Evolutionary conservation across 495 filamentous ascomycete genomes (phyloP), one percentile per base, ranked within the genome.

Genomic region (Talaromyces liani): DNA sequence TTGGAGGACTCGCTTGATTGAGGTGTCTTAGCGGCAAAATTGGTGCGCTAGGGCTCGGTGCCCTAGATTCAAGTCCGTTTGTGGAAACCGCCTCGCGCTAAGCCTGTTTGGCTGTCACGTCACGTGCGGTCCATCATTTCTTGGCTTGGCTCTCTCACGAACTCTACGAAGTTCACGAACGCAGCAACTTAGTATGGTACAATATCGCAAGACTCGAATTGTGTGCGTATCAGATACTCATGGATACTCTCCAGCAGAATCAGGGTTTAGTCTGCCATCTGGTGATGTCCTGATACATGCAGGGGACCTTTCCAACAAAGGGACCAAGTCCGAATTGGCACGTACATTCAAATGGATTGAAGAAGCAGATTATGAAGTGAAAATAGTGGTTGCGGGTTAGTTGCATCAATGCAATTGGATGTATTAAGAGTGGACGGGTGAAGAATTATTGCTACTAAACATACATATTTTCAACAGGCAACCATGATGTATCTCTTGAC

Each of bases 401-500:
- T 73, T 36, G 22, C 9, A 20, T 49, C 18, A 14, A 20, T 49
- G 45, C 18, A 18, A 20, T 49, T 8, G n/a, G 6, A 49, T 49
- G 16, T 49, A 5, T 53, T 24, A 2, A 53, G 16, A 16, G 10
- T 25, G 25, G 20, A 5, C 25, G 6, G 10, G 29, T 55, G 51
- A 29, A 5, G 24, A 29, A 5, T 20, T 20, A 49, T 36, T 36
- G 14, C 56, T 36, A 33, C 56, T 58, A 33, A 33, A 57, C 14
- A 33, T 63, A 27, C 20, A 54, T 57, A 31, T 20, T 45, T 29
- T 6, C 29, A 55, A 68, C 64, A 91, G 88, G 90, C 25, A 94
- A 93, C 69, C 91, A 94, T 69, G 91, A 94, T 67, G 78, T 92
- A 57, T 89, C 88, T 0, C 77, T 94, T 4, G 90, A 93, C 70